Conservation (phyloP, 768 basidiomycete species). For the Stropharia rugosoannulata region DNA sequence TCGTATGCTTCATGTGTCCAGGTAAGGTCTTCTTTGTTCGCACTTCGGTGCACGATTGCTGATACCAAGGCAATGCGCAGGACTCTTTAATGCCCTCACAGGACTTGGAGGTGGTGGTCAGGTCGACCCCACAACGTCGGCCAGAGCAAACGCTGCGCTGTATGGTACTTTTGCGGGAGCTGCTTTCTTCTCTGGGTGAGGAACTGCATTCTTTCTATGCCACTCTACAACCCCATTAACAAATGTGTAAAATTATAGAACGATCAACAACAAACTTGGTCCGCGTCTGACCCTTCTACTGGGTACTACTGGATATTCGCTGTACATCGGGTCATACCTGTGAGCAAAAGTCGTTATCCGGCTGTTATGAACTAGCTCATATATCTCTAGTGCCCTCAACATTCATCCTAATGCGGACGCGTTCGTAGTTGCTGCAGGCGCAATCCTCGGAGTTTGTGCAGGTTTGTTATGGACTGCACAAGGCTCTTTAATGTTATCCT, state of each 20-base stretch:
- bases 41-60: conserved; percentile 8
- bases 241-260: conserved; percentile 35
- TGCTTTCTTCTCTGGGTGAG: conserved; percentile 61
- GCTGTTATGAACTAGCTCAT: not conserved
- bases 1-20: conserved; percentile 68
- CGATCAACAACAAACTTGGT: conserved; percentile 82
- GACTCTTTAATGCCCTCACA: conserved; percentile 78
- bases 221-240: not conserved
- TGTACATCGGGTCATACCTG: conserved; percentile 77
- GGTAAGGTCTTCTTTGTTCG: conserved; percentile 25
- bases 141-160: conserved; percentile 68
- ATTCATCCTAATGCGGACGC: conserved; percentile 59
- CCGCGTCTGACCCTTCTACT: conserved; percentile 68
- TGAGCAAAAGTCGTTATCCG: conserved; percentile 30
- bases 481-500: conserved; percentile 82
- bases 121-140: conserved; percentile 59
- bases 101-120: conserved; percentile 83
- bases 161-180: conserved; percentile 53
- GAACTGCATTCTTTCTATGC: not conserved
- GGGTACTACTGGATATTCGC: conserved; percentile 72
- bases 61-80: conserved; percentile 24
- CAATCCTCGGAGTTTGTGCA: conserved; percentile 71
- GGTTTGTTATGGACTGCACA: conserved; percentile 81
- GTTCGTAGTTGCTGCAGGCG: conserved; percentile 73
- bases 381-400: conserved; percentile 55